Percentiles rank a stretch among this genome's conserved stretches.
Evolutionary conservation across 2,329 filamentous ascomycete species (phyloP).

Genomic region (Myriosclerotinia scirpicola): DNA sequence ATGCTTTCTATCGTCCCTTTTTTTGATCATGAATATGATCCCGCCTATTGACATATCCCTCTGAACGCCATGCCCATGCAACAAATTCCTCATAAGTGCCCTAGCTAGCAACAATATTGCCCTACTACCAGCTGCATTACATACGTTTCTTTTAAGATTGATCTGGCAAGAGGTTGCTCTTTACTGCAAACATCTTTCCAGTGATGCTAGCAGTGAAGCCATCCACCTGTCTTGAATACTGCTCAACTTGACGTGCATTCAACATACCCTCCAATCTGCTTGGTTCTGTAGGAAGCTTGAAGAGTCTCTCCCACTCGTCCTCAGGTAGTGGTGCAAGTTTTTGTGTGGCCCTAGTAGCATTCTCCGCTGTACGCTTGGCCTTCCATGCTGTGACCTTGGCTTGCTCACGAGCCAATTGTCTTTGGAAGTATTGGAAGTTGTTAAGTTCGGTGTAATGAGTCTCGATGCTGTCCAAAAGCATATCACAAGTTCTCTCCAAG

Average conservation of each 20-base stretch:
- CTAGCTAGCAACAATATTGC: slow-evolving; percentile 9
- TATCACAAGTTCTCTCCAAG: slow-evolving; percentile 96
- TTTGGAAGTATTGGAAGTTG: slow-evolving; percentile 98
- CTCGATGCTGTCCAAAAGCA: slow-evolving; percentile 95
- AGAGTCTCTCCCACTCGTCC: slow-evolving; percentile 97
- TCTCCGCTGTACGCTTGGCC: slow-evolving; percentile 94
- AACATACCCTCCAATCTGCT: slow-evolving; percentile 57
- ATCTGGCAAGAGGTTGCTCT: slow-evolving; percentile 62
- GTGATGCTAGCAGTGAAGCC: slow-evolving; percentile 89
- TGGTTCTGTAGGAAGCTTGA: slow-evolving; percentile 95
- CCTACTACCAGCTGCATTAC: slow-evolving; percentile 19
- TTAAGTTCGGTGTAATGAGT: slow-evolving; percentile 98
- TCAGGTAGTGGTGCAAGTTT: slow-evolving; percentile 90
- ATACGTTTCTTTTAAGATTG: slow-evolving; percentile 27
- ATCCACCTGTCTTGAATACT: slow-evolving; percentile 96
- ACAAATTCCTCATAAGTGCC: slow-evolving; percentile 24
- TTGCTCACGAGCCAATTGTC: slow-evolving; percentile 90
- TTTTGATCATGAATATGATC: slow-evolving; percentile 25
- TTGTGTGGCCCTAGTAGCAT: slow-evolving; percentile 76
- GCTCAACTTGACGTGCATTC: slow-evolving; percentile 90
- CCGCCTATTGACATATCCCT: slow-evolving; percentile 29
- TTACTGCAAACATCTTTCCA: slow-evolving; percentile 97
- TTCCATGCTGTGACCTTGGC: slow-evolving; percentile 97
- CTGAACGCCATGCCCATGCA: slow-evolving; percentile 36
- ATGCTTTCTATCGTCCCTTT: slow-evolving; percentile 22